A percentile compares a stretch with the other conserved stretches of the same genome.
These are phyloP conservation scores for Aureobasidium sp. DNA, from an alignment of 2,329 filamentous ascomycete genomes.

Conservation along the genomic window DNA sequence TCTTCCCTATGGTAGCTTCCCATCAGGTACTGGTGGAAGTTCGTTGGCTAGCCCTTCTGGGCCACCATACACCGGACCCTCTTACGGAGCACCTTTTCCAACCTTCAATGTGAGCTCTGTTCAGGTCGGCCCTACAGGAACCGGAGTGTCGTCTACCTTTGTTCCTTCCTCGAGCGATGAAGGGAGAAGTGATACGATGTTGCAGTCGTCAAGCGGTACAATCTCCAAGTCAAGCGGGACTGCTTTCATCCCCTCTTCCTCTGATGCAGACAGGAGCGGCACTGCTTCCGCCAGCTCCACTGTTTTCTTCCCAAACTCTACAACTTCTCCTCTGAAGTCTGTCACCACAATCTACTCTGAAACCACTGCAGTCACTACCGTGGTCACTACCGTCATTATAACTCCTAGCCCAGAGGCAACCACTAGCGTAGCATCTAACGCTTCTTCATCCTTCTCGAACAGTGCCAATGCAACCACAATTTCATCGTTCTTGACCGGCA, in stretches of 20 bases:
- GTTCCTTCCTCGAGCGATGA: conserved; percentile 1
- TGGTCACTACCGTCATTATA: conserved; percentile 9
- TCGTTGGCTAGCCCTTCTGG: neutral
- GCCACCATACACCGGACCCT: neutral
- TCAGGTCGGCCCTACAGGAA: conserved; percentile 1
- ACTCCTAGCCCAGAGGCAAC: neutral
- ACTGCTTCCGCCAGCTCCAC: neutral
- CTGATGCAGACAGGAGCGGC: conserved; percentile 9
- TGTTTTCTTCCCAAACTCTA: neutral
- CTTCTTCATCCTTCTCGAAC: neutral
- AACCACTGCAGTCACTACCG: conserved; percentile 12
- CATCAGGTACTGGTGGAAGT: neutral
- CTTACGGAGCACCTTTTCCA: conserved; percentile 10
- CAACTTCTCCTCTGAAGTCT: neutral
- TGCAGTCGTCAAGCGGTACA: neutral
- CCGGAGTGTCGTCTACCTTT: conserved; percentile 8
- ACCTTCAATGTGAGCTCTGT: conserved; percentile 5
- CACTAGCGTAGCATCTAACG: neutral
- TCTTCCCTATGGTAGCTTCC: neutral
- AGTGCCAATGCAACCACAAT: conserved; percentile 13
- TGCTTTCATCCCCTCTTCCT: neutral
- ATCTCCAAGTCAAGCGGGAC: neutral
- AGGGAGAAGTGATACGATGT: conserved; percentile 6
- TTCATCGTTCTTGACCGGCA: conserved; percentile 11
- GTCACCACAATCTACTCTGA: conserved; percentile 10